A percentile compares a stretch with the other conserved stretches of the same genome.
phyloP scores from a whole-genome alignment of 2,329 filamentous ascomycete genomes.

The Colletotrichum tropicale region DNA sequence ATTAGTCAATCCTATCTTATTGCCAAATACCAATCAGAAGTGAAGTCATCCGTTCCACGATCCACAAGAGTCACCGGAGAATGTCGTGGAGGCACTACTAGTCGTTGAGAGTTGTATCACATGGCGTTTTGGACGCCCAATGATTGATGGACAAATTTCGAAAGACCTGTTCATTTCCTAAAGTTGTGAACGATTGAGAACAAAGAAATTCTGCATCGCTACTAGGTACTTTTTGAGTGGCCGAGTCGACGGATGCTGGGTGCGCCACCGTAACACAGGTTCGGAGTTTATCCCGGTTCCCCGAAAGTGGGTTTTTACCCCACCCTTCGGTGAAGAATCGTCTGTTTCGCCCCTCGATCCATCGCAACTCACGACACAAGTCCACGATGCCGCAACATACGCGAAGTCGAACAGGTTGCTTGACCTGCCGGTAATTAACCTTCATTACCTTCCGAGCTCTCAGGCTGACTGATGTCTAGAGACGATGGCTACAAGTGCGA shows the following conservation, averaged over 20 bases:
- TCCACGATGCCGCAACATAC: slow-evolving; percentile 2
- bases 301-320: neutral
- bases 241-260: neutral
- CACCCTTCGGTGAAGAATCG: neutral
- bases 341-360: neutral
- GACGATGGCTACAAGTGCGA: slow-evolving; percentile 39
- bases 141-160: too few species aligned
- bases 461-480: neutral
- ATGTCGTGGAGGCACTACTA: too few species aligned
- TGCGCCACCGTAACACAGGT: neutral
- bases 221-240: too few species aligned
- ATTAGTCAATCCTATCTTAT: too few species aligned
- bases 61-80: too few species aligned
- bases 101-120: too few species aligned
- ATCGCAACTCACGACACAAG: neutral
- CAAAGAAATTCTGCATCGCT: neutral
- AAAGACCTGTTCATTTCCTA: too few species aligned
- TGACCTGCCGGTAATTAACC: neutral
- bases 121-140: too few species aligned
- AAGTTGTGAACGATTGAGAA: neutral
- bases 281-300: neutral
- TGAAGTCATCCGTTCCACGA: too few species aligned
- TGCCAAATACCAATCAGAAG: too few species aligned
- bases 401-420: slow-evolving; percentile 9
- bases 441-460: rapidly evolving